Evolutionary conservation across 148 eudicot genomes (phyloP).

Genomic region (Chenopodium suecicum): DNA sequence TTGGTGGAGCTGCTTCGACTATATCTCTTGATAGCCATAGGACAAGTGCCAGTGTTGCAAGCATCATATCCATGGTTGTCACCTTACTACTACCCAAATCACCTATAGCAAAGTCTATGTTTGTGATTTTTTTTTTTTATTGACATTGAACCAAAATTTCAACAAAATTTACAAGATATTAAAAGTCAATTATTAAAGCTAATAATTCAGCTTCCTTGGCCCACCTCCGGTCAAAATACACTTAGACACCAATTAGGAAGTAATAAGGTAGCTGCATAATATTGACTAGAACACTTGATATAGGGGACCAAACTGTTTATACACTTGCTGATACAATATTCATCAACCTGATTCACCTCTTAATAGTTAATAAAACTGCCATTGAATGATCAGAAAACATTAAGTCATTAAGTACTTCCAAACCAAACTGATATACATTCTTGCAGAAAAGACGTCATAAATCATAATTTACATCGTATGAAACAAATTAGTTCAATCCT

Average conservation of each 20-base stretch:
- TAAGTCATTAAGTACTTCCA: no score
- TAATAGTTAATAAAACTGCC: no score
- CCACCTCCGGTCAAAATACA: no score
- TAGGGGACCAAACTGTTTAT: no score
- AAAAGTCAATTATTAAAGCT: background rate
- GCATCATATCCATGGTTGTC: background rate
- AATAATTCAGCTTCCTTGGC: background rate
- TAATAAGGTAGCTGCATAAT: no score
- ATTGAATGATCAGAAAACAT: no score
- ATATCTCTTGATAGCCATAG: background rate
- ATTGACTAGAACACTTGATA: no score
- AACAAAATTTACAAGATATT: background rate
- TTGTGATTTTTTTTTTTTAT: background rate
- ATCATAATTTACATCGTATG: background rate
- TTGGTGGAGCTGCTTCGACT: constrained; percentile 4
- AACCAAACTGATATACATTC: no score
- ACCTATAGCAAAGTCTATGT: background rate
- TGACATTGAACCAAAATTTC: background rate
- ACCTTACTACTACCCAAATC: background rate
- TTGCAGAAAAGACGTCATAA: background rate
- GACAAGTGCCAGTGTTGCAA: background rate
- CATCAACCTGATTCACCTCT: no score
- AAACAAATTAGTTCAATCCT: background rate
- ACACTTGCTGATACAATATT: no score
- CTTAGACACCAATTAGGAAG: no score